Percentiles rank a stretch among this genome's conserved stretches.
These are phyloP conservation scores for Albugo candida DNA, from an alignment of 352 stramenopile genomes.

Conservation along the genomic window DNA sequence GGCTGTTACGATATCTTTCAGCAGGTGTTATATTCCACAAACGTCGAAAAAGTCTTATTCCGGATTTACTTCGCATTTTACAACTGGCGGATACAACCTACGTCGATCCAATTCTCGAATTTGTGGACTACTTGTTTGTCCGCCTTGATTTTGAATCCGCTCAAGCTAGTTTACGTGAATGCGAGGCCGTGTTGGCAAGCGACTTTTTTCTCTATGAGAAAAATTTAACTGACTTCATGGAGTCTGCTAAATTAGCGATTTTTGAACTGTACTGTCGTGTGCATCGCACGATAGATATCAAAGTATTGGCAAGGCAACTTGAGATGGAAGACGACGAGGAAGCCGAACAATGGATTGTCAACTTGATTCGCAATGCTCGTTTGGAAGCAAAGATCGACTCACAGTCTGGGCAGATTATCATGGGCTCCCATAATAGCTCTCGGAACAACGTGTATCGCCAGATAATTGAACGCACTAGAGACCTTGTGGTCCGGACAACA, in stretches of 20 bases:
- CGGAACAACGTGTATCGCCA: slow-evolving; percentile 90
- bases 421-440: slow-evolving; percentile 56
- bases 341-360: slow-evolving; percentile 98
- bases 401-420: slow-evolving; percentile 92
- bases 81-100: slow-evolving; percentile 75
- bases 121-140: slow-evolving; percentile 95
- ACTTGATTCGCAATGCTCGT: slow-evolving; percentile 94
- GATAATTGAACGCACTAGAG: slow-evolving; percentile 94
- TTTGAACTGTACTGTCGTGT: slow-evolving; percentile 99
- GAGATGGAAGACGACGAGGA: slow-evolving; percentile 85
- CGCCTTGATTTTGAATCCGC: slow-evolving; percentile 98
- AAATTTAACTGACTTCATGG: slow-evolving; percentile 97
- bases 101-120: slow-evolving; percentile 79
- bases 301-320: slow-evolving; percentile 90
- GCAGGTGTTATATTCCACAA: slow-evolving; percentile 96
- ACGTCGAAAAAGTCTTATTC: slow-evolving; percentile 82
- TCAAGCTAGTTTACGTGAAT: slow-evolving; percentile 85
- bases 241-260: slow-evolving; percentile 92
- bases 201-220: slow-evolving; percentile 96
- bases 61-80: slow-evolving; percentile 92
- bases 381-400: slow-evolving; percentile 98
- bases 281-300: slow-evolving; percentile 98
- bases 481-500: slow-evolving; percentile 85
- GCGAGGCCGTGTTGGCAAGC: slow-evolving; percentile 85
- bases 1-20: slow-evolving; percentile 93